Evolutionary conservation across 257 asterid species (phyloP).

Genomic region (Forsythia viridissima): DNA sequence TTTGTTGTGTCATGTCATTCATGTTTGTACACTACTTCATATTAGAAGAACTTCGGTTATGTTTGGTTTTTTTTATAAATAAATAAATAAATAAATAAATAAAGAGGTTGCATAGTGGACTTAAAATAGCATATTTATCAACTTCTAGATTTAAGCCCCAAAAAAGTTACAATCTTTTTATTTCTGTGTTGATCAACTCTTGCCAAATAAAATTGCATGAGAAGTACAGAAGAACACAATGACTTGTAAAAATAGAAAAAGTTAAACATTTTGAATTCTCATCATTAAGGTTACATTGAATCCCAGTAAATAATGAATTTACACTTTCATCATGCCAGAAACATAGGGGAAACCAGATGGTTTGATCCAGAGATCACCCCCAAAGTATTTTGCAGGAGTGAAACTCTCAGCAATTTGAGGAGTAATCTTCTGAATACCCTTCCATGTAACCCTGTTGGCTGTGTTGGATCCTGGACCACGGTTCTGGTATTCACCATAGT

Average conservation of each 20-base stretch:
- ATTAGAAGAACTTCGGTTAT: no score
- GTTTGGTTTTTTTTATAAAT: no score
- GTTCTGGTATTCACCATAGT: slow-evolving; percentile 45
- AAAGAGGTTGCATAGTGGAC: no score
- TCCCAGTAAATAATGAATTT: neutral
- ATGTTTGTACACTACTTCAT: no score
- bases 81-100: no score
- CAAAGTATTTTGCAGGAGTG: slow-evolving; percentile 22
- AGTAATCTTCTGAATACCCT: slow-evolving; percentile 29
- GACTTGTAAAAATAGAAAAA: neutral
- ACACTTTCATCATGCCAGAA: slow-evolving; percentile 30
- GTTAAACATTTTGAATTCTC: neutral
- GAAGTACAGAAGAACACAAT: neutral
- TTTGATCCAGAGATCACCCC: slow-evolving; percentile 28
- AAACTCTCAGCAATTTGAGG: slow-evolving; percentile 20
- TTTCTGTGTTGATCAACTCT: neutral
- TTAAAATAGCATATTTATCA: no score
- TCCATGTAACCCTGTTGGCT: slow-evolving; percentile 38
- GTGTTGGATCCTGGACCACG: slow-evolving; percentile 42
- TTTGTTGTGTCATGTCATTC: no score
- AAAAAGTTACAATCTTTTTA: no score
- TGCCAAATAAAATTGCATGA: neutral
- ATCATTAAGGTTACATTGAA: neutral
- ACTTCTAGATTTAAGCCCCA: no score
- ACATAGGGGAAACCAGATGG: slow-evolving; percentile 35